Base-by-base conservation (phyloP, 768 basidiomycete genomes). In the Psilocybe cubensis region DNA sequence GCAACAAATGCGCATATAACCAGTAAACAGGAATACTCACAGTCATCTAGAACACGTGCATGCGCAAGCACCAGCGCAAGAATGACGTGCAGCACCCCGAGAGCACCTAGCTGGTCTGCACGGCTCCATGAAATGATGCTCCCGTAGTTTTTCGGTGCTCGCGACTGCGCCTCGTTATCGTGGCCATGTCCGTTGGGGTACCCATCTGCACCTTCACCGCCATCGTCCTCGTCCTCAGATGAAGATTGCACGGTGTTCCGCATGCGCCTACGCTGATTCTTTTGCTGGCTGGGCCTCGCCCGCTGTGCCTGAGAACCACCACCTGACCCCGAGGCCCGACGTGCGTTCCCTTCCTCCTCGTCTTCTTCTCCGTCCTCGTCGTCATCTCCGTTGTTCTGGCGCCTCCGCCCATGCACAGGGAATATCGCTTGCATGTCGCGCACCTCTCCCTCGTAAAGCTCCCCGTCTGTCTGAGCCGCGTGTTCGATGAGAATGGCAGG, bases 61-160 rank as follows among this genome's bases (percentile, higher is more conserved):
- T 84, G 87, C 42, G 89, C 89, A n/a, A 98, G 78, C 45, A 98
- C 86, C 21, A 97, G 76, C 0, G 89, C 85, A 9, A 98, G 83
- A 33, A 98, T 80, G 14, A 92, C 84, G 54, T 93, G 89, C 12
- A 95, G 78, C 4, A 97, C 72, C 7, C 94, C 96, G 21, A 90
- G 68, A 2, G 82, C 66, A 1, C 82, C 87, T 1, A 93, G 76
- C 60, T 95, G 81, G 67, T 94, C 86, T 11, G 76, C 68, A 52
- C 74, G 77, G 57, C 83, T 88, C 88, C 90, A 92, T 0, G 88
- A 85, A 44, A 94, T 76, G 62, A 94, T 79, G 52, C 85, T 87
- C 0, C 92, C 92, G 50, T 85, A 83, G 14, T 73, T 77, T 21
- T 77, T 79, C 0, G 77, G 72, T 24, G 74, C 70, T 17, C 70